Percentiles rank a stretch among this genome's conserved stretches.
These are phyloP conservation scores for Immersiella caudata DNA, from an alignment of 495 filamentous ascomycete genomes.

Conservation along the genomic window DNA sequence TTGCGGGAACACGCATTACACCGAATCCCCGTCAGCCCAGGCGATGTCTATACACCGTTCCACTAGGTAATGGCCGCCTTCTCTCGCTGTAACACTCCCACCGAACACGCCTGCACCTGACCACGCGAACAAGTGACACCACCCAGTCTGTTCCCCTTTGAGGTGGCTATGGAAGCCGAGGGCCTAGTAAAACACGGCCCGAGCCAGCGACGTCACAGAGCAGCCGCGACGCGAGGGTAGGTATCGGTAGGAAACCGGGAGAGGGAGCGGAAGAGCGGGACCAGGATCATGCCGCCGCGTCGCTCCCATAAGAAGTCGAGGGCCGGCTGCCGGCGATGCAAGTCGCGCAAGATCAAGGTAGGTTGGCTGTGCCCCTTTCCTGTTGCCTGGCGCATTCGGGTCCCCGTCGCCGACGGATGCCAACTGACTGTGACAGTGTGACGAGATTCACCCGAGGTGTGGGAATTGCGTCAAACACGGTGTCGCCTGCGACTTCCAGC, in stretches of 20 bases:
- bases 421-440: constrained; percentile 50
- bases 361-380: not conserved
- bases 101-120: not conserved
- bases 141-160: not conserved
- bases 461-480: constrained; percentile 67
- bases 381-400: not conserved
- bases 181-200: constrained; percentile 31
- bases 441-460: constrained; percentile 63
- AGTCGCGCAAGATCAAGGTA: constrained; percentile 66
- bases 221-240: not conserved
- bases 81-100: not conserved
- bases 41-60: not conserved
- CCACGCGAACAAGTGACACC: not conserved
- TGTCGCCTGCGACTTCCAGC: constrained; percentile 63
- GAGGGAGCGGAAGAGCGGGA: not conserved
- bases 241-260: not conserved
- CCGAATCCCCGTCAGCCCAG: not conserved
- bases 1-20: not conserved
- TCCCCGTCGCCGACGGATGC: not conserved
- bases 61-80: not conserved
- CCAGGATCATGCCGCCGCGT: constrained; percentile 54
- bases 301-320: constrained; percentile 66
- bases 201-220: constrained; percentile 9
- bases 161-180: constrained; percentile 23
- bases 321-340: constrained; percentile 63